phyloP scores from a whole-genome alignment of 108 stramenopile species.

The Cyclotella baltica region DNA sequence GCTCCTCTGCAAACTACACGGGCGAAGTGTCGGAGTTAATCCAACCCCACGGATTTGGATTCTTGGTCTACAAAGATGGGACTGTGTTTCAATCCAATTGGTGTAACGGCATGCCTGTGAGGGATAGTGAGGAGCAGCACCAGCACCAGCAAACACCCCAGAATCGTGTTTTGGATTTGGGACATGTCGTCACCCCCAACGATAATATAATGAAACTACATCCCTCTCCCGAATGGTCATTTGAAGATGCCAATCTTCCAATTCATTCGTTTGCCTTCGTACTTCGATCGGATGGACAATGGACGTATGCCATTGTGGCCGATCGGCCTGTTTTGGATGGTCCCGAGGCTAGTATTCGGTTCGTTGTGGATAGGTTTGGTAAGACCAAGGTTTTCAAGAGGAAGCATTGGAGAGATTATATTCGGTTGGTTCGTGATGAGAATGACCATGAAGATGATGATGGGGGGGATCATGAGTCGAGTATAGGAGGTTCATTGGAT shows the following conservation, averaged over 20 bases:
- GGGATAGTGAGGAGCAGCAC: neutral
- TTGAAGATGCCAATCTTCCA: neutral
- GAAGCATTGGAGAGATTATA: neutral
- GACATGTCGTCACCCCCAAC: neutral
- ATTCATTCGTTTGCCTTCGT: conserved; percentile 2
- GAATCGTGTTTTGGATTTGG: neutral
- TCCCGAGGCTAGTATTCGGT: neutral
- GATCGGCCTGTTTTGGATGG: neutral
- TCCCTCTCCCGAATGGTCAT: neutral
- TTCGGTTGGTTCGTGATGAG: neutral
- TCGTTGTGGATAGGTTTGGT: neutral
- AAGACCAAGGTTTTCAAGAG: neutral
- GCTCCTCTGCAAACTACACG: neutral
- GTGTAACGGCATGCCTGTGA: neutral
- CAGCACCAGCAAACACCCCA: neutral
- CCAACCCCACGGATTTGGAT: neutral
- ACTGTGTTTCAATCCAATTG: neutral
- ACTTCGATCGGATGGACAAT: too few species aligned
- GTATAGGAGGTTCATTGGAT: neutral
- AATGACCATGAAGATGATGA: neutral
- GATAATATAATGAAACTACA: too few species aligned
- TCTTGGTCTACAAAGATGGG: neutral
- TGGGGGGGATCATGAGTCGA: neutral
- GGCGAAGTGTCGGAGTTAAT: neutral
- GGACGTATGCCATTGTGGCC: neutral